Base-by-base conservation (phyloP, 2,329 filamentous ascomycete species). In the Fusarium verrucosum region DNA sequence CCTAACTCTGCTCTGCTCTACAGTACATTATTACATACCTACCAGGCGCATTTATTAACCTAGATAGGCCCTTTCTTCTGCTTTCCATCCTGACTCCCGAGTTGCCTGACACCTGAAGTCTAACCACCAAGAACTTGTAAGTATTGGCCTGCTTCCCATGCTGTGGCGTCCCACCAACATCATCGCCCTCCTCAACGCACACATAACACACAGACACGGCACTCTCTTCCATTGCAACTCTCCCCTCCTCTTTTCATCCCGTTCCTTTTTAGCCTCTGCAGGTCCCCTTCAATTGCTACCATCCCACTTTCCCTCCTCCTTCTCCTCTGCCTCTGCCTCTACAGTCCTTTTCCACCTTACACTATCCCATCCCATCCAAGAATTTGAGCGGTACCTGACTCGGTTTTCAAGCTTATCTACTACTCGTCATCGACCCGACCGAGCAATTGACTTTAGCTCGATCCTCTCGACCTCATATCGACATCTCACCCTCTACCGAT, bases 81-180 rank as follows among this genome's bases (percentile, higher is more conserved):
- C 19, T 25, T 38, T 10, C 20, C 17, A 22, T 49, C 37, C 50
- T 30, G 30, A 47, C 42, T 53, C 33, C 32, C 40, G 19, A 54
- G 33, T 60, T 51, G 26, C 41, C 46, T 46, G 52, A 52, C 49
- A 51, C 7, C 25, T 25, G 13, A 40, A 26, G 22, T 41, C 10
- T 40, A 50, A 23, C 23, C 40, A 23, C n/a, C 41, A 46, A 49
- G 25, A 47, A 17, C 32, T 32, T 47, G 44, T 50, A 49, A 47
- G 46, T 52, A 59, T 44, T 44, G 49, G 40, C 38, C 58, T 53
- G 50, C 36, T 55, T 53, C 49, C 43, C 58, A 52, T 38, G 19
- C 43, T 70, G 68, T 70, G 68, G 68, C 68, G 68, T 70, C 57
- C 63, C 67, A 65, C 60, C 67, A 66, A 62, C 53, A 50, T n/a